Percentiles rank a stretch among this genome's conserved stretches.
Conservation (phyloP, 2,329 filamentous ascomycete species). For the Colletotrichum incanum region DNA sequence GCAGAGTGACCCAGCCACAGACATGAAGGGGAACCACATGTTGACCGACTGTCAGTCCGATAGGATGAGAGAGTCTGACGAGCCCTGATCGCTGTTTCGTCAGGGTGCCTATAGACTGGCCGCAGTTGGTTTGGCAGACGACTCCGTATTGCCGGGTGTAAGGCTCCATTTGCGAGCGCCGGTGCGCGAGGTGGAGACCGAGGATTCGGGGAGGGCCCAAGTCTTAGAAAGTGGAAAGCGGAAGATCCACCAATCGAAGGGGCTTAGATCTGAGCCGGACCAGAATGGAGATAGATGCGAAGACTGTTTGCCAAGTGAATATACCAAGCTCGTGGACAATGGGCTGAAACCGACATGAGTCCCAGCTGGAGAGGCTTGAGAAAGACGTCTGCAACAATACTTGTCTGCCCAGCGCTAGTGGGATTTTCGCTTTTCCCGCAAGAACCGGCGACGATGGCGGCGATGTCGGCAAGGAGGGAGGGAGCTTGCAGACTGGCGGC, state of each 20-base stretch:
- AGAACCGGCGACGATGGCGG: neutral
- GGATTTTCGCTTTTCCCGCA: neutral
- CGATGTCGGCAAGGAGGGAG: neutral
- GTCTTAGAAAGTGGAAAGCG: neutral
- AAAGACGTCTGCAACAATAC: neutral
- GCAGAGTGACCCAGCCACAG: neutral
- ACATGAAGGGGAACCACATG: neutral
- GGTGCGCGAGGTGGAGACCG: constrained; percentile 9
- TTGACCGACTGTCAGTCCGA: neutral
- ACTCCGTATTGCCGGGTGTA: neutral
- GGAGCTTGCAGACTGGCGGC: neutral
- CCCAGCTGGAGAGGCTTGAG: neutral
- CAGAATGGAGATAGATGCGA: constrained; percentile 17
- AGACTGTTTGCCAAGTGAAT: neutral
- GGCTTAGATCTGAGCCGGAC: neutral
- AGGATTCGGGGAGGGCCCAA: neutral
- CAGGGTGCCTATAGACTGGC: neutral
- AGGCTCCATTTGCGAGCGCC: constrained; percentile 16
- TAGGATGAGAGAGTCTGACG: neutral
- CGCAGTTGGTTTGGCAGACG: neutral
- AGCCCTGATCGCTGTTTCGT: neutral
- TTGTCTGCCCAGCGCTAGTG: neutral
- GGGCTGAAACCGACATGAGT: neutral
- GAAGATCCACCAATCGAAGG: constrained; percentile 23
- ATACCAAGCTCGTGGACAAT: neutral